phyloP scores from a whole-genome alignment of 768 basidiomycete species.

The Rossbeevera mucosa region DNA sequence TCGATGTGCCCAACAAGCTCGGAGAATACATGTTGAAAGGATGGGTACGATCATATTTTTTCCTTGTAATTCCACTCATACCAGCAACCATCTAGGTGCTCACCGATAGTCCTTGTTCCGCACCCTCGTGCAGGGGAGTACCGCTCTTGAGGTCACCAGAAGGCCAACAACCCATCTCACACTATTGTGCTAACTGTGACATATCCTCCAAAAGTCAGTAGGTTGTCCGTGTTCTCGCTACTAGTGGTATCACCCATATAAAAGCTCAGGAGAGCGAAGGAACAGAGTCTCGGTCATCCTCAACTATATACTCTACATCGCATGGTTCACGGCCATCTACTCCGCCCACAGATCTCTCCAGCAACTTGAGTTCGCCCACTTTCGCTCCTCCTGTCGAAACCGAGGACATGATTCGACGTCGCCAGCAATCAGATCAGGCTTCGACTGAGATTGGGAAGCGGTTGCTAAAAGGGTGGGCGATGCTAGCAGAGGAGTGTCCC shows the following conservation, averaged over 20 bases:
- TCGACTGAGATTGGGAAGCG: constrained; percentile 75
- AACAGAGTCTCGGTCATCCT: constrained; percentile 31
- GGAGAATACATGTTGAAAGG: constrained; percentile 74
- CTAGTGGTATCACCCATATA: constrained; percentile 4
- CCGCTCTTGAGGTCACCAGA: constrained; percentile 73
- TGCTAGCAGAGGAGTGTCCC: constrained; percentile 85
- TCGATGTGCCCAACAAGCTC: constrained; percentile 56
- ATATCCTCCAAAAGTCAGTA: constrained; percentile 33
- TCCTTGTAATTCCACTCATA: constrained; percentile 5
- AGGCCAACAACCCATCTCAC: constrained; percentile 38
- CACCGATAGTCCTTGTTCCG: constrained; percentile 61
- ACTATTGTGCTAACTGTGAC: constrained; percentile 66
- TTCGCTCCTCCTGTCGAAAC: constrained; percentile 65
- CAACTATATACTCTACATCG: constrained; percentile 47
- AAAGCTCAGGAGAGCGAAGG: constrained; percentile 16
- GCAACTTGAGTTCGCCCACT: constrained; percentile 53
- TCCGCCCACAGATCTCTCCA: constrained; percentile 73
- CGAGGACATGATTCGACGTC: constrained; percentile 58
- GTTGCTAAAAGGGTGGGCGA: constrained; percentile 79
- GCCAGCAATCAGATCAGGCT: constrained; percentile 78
- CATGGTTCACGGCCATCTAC: constrained; percentile 63
- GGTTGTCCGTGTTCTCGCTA: not conserved
- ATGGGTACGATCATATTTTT: constrained; percentile 44
- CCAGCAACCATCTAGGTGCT: constrained; percentile 41
- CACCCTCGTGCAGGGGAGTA: constrained; percentile 47